phyloP scores from a whole-genome alignment of 2,329 filamentous ascomycete species.

The Hypoxylon rubiginosum region DNA sequence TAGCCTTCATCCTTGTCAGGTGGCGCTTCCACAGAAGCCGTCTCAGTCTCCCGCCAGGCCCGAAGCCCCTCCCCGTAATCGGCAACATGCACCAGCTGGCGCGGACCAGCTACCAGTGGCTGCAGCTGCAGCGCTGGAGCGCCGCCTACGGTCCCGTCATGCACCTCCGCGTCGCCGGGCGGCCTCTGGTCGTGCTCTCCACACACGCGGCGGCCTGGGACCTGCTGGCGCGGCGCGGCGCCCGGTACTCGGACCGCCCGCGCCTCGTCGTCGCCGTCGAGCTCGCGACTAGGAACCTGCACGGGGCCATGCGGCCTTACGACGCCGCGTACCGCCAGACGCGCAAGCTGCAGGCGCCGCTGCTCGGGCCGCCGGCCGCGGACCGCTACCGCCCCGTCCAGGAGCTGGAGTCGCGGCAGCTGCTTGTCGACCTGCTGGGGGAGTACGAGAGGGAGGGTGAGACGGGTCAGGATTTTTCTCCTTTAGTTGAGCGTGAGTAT shows the following conservation, averaged over 20 bases:
- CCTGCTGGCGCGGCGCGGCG: constrained; percentile 38
- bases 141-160: constrained; percentile 38
- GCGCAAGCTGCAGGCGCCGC: constrained; percentile 55
- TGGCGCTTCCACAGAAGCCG: background rate
- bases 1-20: background rate
- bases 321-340: constrained; percentile 56
- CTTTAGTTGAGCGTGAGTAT: constrained; percentile 51
- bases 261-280: constrained; percentile 51
- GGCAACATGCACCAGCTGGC: constrained; percentile 41
- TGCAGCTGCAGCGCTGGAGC: constrained; percentile 37
- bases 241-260: constrained; percentile 39
- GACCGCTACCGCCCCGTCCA: constrained; percentile 58
- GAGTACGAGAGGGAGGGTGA: constrained; percentile 40
- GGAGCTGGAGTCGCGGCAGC: constrained; percentile 61
- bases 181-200: constrained; percentile 39
- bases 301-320: constrained; percentile 50
- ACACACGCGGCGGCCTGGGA: constrained; percentile 31
- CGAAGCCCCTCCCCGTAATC: constrained; percentile 34
- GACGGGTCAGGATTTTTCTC: constrained; percentile 47
- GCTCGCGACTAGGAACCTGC: constrained; percentile 53
- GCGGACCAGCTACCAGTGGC: constrained; percentile 31
- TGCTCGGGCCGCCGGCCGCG: constrained; percentile 49
- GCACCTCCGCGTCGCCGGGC: constrained; percentile 39
- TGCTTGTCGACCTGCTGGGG: constrained; percentile 58
- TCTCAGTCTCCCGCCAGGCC: constrained; percentile 30